Percentiles rank a stretch among this genome's conserved stretches.
Evolutionary conservation across 2,329 filamentous ascomycete species (phyloP).

Genomic region (Trichoderma guizhouense): DNA sequence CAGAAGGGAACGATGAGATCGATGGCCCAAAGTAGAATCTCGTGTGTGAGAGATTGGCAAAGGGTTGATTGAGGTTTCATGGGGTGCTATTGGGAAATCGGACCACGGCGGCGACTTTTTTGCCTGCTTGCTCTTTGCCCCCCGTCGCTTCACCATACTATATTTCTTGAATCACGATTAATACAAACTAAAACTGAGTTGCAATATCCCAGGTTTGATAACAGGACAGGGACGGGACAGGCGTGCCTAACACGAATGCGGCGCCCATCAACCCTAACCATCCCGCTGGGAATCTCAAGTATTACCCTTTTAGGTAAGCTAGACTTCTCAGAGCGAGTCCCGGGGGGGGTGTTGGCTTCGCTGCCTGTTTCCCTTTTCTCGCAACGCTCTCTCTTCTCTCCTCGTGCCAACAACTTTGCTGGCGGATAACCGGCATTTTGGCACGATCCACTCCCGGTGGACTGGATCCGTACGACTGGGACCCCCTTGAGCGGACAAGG

Average conservation of each 20-base stretch:
- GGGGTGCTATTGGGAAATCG: not conserved
- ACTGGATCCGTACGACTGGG: constrained; percentile 12
- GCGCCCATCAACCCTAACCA: constrained; percentile 13
- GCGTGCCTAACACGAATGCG: not conserved
- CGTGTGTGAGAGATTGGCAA: constrained; percentile 3
- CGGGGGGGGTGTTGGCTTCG: not conserved
- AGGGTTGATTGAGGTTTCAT: not conserved
- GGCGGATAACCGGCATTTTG: constrained; percentile 18
- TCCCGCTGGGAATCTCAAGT: constrained; percentile 1
- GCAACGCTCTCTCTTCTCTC: not conserved
- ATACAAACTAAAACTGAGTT: not conserved
- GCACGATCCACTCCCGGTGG: constrained; percentile 13
- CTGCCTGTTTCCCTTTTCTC: not conserved
- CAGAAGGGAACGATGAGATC: constrained; percentile 15
- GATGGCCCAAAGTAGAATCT: constrained; percentile 10
- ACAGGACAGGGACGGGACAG: not conserved
- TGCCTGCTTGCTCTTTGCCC: not conserved
- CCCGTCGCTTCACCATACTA: not conserved
- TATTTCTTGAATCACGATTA: not conserved
- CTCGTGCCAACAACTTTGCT: not conserved
- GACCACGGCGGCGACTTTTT: not conserved
- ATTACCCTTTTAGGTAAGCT: not conserved
- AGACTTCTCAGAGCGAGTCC: not conserved
- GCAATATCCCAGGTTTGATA: not conserved
- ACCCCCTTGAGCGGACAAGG: not conserved